Percentiles rank a stretch among this genome's conserved stretches.
These are phyloP conservation scores for Solanum hybrid DNA, from an alignment of 305 asterid genomes.

Conservation along the genomic window DNA sequence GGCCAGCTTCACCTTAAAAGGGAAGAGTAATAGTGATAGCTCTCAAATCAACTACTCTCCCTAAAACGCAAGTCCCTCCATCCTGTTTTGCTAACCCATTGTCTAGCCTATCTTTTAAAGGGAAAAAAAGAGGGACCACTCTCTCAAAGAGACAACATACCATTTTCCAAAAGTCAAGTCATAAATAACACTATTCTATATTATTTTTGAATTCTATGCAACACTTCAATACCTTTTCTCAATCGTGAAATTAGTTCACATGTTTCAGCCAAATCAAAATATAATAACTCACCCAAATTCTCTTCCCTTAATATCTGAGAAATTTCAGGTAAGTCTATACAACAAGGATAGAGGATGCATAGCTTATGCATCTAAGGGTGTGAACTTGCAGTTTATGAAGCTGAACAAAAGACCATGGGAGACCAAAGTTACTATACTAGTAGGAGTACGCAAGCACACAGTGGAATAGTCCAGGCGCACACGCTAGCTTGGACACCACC, in stretches of 20 bases:
- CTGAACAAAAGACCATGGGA: neutral
- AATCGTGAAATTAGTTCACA: neutral
- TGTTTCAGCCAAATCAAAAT: neutral
- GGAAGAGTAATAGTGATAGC: neutral
- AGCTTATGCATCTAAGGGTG: neutral
- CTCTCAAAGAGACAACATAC: neutral
- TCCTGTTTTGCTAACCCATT: neutral
- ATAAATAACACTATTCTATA: neutral
- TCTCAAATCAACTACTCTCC: neutral
- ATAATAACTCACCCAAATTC: neutral
- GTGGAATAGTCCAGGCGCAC: neutral
- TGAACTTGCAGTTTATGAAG: neutral
- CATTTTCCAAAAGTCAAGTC: neutral
- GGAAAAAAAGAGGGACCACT: neutral
- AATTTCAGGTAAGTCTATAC: neutral
- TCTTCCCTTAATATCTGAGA: neutral
- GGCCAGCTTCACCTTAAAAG: neutral
- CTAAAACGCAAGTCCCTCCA: neutral
- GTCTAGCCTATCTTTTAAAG: neutral
- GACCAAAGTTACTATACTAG: neutral
- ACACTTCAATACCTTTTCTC: neutral
- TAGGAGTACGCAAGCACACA: neutral
- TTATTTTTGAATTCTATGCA: neutral
- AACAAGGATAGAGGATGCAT: neutral
- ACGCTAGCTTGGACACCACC: too few relatives aligned